Conservation (phyloP, 2,329 filamentous ascomycete species). For the Pyrenophora seminiperda region DNA sequence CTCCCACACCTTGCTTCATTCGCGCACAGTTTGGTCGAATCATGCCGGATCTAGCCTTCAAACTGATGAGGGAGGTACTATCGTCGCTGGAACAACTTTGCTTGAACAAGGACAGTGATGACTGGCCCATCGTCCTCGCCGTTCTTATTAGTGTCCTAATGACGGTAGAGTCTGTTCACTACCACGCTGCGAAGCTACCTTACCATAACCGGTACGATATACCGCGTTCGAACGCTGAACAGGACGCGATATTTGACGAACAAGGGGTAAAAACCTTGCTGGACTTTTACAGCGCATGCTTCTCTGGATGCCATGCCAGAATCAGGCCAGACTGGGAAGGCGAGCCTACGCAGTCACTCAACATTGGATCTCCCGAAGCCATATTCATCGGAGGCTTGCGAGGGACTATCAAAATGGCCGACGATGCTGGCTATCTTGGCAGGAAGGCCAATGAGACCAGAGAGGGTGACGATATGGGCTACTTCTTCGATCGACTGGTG, state of each 20-base stretch:
- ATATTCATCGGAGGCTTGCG: slow-evolving; percentile 40
- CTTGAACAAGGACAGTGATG: slow-evolving; percentile 33
- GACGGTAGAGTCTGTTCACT: slow-evolving; percentile 48
- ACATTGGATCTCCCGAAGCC: slow-evolving; percentile 20
- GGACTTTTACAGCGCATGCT: slow-evolving; percentile 43
- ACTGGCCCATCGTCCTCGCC: slow-evolving; percentile 44
- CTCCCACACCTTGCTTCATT: slow-evolving; percentile 48
- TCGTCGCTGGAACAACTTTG: slow-evolving; percentile 38
- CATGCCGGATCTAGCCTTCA: slow-evolving; percentile 41
- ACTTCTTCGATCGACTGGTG: slow-evolving; percentile 47
- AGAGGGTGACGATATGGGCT: slow-evolving; percentile 39
- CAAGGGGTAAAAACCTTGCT: slow-evolving; percentile 37
- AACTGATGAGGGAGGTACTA: slow-evolving; percentile 43
- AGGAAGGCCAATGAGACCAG: slow-evolving; percentile 27
- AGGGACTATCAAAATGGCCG: slow-evolving; percentile 27
- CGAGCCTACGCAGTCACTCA: slow-evolving; percentile 16
- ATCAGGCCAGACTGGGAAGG: slow-evolving; percentile 38
- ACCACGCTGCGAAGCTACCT: slow-evolving; percentile 44
- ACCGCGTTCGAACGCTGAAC: background rate
- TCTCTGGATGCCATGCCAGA: slow-evolving; percentile 39
- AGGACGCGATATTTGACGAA: slow-evolving; percentile 27
- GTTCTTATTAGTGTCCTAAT: slow-evolving; percentile 44
- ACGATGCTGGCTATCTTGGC: slow-evolving; percentile 28
- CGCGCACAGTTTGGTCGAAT: slow-evolving; percentile 45
- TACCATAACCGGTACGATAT: slow-evolving; percentile 36